Evolutionary conservation across 2,329 filamentous ascomycete genomes (phyloP), one percentile per base, ranked within the genome.

Genomic region (Chaetomium olivaceum): DNA sequence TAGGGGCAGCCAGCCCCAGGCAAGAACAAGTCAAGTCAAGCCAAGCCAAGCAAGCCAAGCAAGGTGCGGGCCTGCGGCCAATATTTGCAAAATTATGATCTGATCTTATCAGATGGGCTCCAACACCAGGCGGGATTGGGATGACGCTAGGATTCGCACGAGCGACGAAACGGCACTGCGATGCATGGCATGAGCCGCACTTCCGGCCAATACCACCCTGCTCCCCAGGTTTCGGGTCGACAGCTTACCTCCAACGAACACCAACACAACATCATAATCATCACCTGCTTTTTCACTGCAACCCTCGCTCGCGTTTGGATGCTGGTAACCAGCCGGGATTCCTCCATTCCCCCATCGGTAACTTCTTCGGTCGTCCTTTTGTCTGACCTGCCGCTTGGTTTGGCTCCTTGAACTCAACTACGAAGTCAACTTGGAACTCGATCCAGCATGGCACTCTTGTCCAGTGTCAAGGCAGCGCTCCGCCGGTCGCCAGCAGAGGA

Each of bases 21-120:
- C 27, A 29, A 29, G 27, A 29, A 29, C 27, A 29, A 29, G 27
- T 29, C 33, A 12, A 36, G 33, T 12, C 33, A 36, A 36, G 33
- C 33, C 31, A 31, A 31, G 31, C 8, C 29, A 31, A 31, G 29
- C 29, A 31, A 31, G 31, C 31, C 33, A 36, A 36, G 33, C 33
- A 36, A 36, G 33, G 33, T 36, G 33, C 33, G 33, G 33, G 33
- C 33, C 33, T 12, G 33, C 33, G 33, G 9, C 33, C 33, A 58
- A 43, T 27, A 19, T 43, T 25, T n/a, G 36, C 56, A 43, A 29
- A 27, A 46, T 23, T 46, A 51, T 48, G 39, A 50, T 60, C 58
- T 60, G 46, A 60, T 60, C 58, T 60, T 60, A 60, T 60, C 58
- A 60, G 58, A 60, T 60, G 57, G 25, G 14, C 3, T n/a, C 57